These are phyloP conservation scores for Calonectria naviculata DNA, from an alignment of 2,329 filamentous ascomycete species.

Conservation along the genomic window DNA sequence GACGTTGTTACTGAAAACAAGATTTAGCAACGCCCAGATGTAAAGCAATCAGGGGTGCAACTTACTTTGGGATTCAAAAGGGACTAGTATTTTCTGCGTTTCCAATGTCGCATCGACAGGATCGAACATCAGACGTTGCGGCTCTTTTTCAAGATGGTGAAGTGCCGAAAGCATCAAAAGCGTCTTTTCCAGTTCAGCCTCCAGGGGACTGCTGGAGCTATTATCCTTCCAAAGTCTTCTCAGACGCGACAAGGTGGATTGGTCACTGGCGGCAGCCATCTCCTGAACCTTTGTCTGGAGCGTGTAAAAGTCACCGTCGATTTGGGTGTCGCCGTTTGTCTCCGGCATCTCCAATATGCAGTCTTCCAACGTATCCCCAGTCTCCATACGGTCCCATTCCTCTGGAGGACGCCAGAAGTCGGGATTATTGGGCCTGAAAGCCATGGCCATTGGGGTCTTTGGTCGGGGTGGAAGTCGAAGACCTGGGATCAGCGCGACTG, in stretches of 20 bases:
- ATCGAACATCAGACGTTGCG: constrained; percentile 24
- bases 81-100: constrained; percentile 54
- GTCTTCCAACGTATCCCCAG: background rate
- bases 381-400: constrained; percentile 50
- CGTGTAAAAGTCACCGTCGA: constrained; percentile 9
- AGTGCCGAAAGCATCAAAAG: constrained; percentile 70
- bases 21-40: background rate
- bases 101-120: background rate
- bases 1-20: constrained; percentile 55
- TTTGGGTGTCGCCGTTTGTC: background rate
- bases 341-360: background rate
- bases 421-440: constrained; percentile 48
- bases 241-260: constrained; percentile 64
- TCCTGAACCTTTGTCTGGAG: constrained; percentile 28
- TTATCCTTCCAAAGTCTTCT: constrained; percentile 47
- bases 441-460: constrained; percentile 28
- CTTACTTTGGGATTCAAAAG: constrained; percentile 64
- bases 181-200: constrained; percentile 65
- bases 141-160: constrained; percentile 55
- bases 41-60: background rate
- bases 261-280: constrained; percentile 37
- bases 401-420: constrained; percentile 59
- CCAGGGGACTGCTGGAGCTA: background rate
- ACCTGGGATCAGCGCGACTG: constrained; percentile 18
- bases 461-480: constrained; percentile 13